These are phyloP conservation scores for Papiliotrema nemorosa DNA, from an alignment of 1,284 basidiomycete species.

Conservation along the genomic window DNA sequence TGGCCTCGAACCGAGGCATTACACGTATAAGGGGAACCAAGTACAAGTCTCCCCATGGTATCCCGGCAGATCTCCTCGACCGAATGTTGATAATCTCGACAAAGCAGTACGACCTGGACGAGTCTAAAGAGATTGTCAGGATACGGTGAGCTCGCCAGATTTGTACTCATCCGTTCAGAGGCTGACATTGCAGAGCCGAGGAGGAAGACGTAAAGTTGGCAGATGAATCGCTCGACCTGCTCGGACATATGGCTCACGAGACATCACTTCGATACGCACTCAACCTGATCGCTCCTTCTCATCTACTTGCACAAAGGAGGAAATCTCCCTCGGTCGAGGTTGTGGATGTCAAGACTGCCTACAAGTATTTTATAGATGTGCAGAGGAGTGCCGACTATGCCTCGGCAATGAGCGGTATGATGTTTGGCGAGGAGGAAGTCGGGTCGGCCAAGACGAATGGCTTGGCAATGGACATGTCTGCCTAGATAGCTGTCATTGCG, in stretches of 20 bases:
- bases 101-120: slow-evolving; percentile 76
- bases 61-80: slow-evolving; percentile 91
- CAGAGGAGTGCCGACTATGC: slow-evolving; percentile 92
- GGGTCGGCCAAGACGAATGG: slow-evolving; percentile 9
- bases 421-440: slow-evolving; percentile 51
- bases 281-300: slow-evolving; percentile 86
- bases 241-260: slow-evolving; percentile 79
- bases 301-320: slow-evolving; percentile 75
- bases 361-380: slow-evolving; percentile 91
- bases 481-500: background rate
- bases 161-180: background rate
- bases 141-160: slow-evolving; percentile 60
- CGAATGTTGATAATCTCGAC: slow-evolving; percentile 94
- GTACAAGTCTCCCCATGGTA: slow-evolving; percentile 88
- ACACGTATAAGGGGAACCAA: slow-evolving; percentile 92
- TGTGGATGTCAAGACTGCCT: slow-evolving; percentile 77
- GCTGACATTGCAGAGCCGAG: slow-evolving; percentile 61
- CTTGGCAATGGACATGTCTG: slow-evolving; percentile 10
- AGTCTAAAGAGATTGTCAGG: slow-evolving; percentile 85
- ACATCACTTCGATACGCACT: slow-evolving; percentile 86
- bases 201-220: slow-evolving; percentile 93
- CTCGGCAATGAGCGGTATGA: slow-evolving; percentile 69
- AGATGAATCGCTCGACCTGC: slow-evolving; percentile 67
- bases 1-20: slow-evolving; percentile 97
- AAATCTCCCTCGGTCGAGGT: slow-evolving; percentile 74